Conservation (phyloP, 2,329 filamentous ascomycete genomes). For the Diaporthe longicolla region DNA sequence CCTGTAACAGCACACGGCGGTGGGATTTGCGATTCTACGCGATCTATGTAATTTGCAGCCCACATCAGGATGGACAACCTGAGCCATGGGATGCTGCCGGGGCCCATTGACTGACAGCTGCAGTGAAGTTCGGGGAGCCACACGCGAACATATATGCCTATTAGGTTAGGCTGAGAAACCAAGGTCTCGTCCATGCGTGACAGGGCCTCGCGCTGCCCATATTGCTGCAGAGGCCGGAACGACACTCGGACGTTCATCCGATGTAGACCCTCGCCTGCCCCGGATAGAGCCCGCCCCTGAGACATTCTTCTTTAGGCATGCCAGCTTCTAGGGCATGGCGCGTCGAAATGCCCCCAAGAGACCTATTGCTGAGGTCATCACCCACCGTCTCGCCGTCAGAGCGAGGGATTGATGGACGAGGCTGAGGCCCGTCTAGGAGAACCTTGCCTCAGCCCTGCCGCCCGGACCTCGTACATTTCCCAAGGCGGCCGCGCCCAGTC, state of each 20-base stretch:
- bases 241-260: conserved; percentile 26
- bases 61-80: background rate
- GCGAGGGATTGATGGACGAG: conserved; percentile 4
- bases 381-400: background rate
- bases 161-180: background rate
- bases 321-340: background rate
- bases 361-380: background rate
- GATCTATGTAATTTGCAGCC: too few species aligned
- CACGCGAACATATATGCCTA: background rate
- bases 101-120: background rate
- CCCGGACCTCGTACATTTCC: background rate
- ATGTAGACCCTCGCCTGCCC: conserved; percentile 7
- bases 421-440: background rate
- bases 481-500: conserved; percentile 18
- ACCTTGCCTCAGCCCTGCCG: conserved; percentile 23
- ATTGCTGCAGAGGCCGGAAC: background rate
- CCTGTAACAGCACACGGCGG: background rate
- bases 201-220: background rate
- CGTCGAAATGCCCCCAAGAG: background rate
- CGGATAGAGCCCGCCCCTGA: conserved; percentile 26
- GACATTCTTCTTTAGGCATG: background rate
- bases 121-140: background rate
- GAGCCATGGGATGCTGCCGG: background rate
- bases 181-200: background rate
- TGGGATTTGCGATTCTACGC: background rate